phyloP scores from a whole-genome alignment of 306 rosid species.

The Nissolia schottii region DNA sequence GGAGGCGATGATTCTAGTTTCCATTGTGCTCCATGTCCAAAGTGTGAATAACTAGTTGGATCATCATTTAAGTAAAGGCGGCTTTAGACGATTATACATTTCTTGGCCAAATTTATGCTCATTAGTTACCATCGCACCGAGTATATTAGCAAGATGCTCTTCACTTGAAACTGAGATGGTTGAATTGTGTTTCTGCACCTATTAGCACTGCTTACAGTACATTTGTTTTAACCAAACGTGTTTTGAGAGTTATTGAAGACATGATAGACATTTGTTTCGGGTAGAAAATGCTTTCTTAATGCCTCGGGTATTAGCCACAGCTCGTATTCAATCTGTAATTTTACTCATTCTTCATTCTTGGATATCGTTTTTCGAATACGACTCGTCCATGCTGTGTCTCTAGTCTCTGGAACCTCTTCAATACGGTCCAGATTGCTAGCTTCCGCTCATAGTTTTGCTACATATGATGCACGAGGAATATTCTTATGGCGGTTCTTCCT shows the following conservation, averaged over 20 bases:
- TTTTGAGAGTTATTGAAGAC: background rate
- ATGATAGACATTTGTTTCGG: too few relatives aligned
- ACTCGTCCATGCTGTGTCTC: too few relatives aligned
- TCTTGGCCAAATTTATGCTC: background rate
- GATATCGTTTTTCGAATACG: too few relatives aligned
- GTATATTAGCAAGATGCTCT: background rate
- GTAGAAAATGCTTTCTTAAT: too few relatives aligned
- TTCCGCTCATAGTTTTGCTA: too few relatives aligned
- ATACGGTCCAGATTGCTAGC: too few relatives aligned
- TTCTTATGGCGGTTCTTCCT: too few relatives aligned
- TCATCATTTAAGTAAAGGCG: background rate
- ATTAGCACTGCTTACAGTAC: background rate
- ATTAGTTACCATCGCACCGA: background rate
- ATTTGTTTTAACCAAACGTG: background rate
- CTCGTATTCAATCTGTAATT: too few relatives aligned
- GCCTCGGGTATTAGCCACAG: too few relatives aligned
- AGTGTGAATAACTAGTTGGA: background rate
- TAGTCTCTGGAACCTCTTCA: too few relatives aligned
- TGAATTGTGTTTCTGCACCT: background rate
- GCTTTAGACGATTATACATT: background rate
- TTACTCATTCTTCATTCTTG: too few relatives aligned
- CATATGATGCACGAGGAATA: too few relatives aligned
- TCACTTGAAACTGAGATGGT: background rate
- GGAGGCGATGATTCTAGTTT: background rate
- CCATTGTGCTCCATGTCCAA: background rate